Evolutionary conservation across 371 early-diverging fungal species (phyloP).

Genomic region (Apophysomyces sp.): DNA sequence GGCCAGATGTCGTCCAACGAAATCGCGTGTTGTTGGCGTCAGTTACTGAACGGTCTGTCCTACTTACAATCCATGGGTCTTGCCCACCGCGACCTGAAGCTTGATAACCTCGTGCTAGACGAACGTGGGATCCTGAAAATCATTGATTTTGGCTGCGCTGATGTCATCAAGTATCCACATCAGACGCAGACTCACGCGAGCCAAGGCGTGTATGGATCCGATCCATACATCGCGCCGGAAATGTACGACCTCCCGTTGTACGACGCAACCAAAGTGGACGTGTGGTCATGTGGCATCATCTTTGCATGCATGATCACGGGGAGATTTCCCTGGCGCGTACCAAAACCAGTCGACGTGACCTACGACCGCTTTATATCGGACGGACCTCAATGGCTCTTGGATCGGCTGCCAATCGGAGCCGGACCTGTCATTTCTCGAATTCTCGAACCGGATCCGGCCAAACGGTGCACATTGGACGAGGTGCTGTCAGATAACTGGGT

Average conservation of each 20-base stretch:
- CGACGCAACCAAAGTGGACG: slow-evolving; percentile 59
- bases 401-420: slow-evolving; percentile 24
- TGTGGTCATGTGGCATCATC: slow-evolving; percentile 75
- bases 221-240: slow-evolving; percentile 65
- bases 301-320: slow-evolving; percentile 67
- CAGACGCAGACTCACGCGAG: slow-evolving; percentile 30
- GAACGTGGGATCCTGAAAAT: slow-evolving; percentile 76
- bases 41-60: slow-evolving; percentile 68
- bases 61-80: slow-evolving; percentile 75
- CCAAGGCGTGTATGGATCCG: slow-evolving; percentile 52
- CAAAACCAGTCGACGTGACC: neutral
- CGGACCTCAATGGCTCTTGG: slow-evolving; percentile 26
- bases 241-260: slow-evolving; percentile 48
- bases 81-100: slow-evolving; percentile 85
- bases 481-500: slow-evolving; percentile 56
- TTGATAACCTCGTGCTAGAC: slow-evolving; percentile 78
- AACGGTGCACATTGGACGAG: slow-evolving; percentile 43
- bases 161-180: slow-evolving; percentile 69
- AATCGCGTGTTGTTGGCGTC: slow-evolving; percentile 67
- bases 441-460: slow-evolving; percentile 48
- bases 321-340: slow-evolving; percentile 64
- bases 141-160: slow-evolving; percentile 92
- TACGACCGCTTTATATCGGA: neutral
- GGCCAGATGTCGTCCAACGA: slow-evolving; percentile 60
- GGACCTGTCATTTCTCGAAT: slow-evolving; percentile 40